Evolutionary conservation across 78 protist species (phyloP), one percentile per base, ranked within the genome.

Genomic region (Pigoraptor vietnamica): DNA sequence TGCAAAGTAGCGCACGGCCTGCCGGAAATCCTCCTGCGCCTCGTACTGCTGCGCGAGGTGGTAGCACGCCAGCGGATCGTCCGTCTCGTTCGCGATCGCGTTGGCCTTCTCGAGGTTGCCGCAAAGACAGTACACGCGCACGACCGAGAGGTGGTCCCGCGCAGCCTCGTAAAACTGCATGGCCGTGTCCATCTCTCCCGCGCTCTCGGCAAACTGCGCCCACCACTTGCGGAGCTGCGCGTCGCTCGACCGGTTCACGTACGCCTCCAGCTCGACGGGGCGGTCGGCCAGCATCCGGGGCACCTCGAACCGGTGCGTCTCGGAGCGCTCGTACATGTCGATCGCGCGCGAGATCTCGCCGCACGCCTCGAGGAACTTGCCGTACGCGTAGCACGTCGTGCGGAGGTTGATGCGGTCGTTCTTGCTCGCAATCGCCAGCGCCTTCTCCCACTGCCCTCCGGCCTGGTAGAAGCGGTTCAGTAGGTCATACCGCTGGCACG

Each of bases 361-460:
- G 23, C 24, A 1, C 33, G 94, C 14, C 87, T 95, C 98, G n/a
- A 93, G 36, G n/a, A 87, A 34, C 35, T 37, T 14, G 0, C 89
- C 97, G 36, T 48, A 91, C 39, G 0, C 24, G 89, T 94, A 91
- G 86, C 86, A 83, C n/a, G 95, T 93, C 14, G 86, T 34, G 23
- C 82, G 39, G 34, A 94, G 92, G 92, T 94, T 95, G 40, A 96
- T 94, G 32, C 95, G 90, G 89, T 96, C 98, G 21, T 89, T 0
- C 90, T 94, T 84, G 81, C 81, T 21, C 0, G 97, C 98, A 0
- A 91, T 0, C 39, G 38, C 81, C 29, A 93, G 29, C 24, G 96
- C 96, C 19, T 86, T 35, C 29, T 90, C 94, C 96, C 96, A 96
- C 55, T 19, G 33, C n/a, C 40, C 24, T 36, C 34, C 1, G 24